A percentile compares a stretch with the other conserved stretches of the same genome.
phyloP scores from a whole-genome alignment of 139 green algal genomes.

The Diplosphaera chodatii region DNA sequence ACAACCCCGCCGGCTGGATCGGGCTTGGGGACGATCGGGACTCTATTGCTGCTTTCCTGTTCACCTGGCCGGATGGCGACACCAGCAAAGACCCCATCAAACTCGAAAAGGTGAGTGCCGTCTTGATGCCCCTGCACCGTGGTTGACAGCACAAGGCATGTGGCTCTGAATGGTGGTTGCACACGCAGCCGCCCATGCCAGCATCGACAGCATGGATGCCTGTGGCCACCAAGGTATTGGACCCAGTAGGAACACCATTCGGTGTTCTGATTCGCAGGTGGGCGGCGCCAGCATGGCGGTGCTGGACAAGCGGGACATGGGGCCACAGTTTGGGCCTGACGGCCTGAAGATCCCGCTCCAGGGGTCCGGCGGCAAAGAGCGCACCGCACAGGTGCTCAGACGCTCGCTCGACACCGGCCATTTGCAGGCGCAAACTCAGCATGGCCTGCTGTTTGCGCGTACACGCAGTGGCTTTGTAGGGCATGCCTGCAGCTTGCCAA shows the following conservation, averaged over 20 bases:
- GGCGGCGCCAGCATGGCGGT: conserved; percentile 51
- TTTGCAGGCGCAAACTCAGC: no score
- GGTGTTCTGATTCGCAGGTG: conserved; percentile 18
- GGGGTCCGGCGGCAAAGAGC: conserved; percentile 14
- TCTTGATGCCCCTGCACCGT: no score
- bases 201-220: neutral
- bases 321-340: conserved; percentile 64
- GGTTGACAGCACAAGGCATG: neutral
- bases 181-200: no score
- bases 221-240: neutral
- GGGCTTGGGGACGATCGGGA: conserved; percentile 58
- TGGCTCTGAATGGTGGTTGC: neutral
- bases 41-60: conserved; percentile 67
- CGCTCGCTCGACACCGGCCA: no score
- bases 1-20: conserved; percentile 51
- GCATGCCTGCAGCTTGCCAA: no score
- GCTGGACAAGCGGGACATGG: conserved; percentile 42
- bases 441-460: no score
- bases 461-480: no score
- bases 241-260: neutral
- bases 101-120: conserved; percentile 64
- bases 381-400: conserved; percentile 26
- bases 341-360: conserved; percentile 52
- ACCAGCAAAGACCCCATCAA: conserved; percentile 40
- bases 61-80: conserved; percentile 60